Base-by-base conservation (phyloP, 345 rosid genomes). In the Acer yangbiense region DNA sequence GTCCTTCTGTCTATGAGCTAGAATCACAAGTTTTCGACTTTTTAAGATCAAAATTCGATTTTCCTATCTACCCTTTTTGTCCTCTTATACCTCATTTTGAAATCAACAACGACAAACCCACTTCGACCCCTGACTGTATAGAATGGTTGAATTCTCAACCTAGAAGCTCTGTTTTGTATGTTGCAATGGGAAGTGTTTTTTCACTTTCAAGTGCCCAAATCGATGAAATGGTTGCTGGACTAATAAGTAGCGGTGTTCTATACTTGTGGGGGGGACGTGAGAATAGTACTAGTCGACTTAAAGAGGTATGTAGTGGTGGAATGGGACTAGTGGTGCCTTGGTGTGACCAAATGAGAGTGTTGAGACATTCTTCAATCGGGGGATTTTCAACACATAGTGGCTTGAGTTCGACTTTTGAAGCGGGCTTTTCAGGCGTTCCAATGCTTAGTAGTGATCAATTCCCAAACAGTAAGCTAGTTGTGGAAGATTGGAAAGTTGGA, bases 241-340 rank as follows among this genome's bases (percentile, higher is more conserved):
- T 87, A 3, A 32, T 13, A 35, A 77, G 71, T 23, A 89, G 88
- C 0, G 72, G 82, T 44, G 87, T 82, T 2, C 69, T 35, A 20
- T 88, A 54, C 69, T 43, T 88, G 48, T 88, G 86, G 91, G 89
- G 86, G 65, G 83, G 85, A 7, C 89, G 87, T 20, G 87, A 78
- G 0, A 84, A 83, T 0, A n/a, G n/a, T n/a, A 65, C 52, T 71
- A 41, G 17, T 0, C 11, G 35, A 54, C 1, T 68, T 0, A 76
- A 62, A 54, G 44, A 75, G 11, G 76, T 29, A 18, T 46, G 78
- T 21, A 0, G 35, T 16, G 27, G 78, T 29, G 81, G 20, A 11
- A 13, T 1, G 35, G 80, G 83, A 41, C 17, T 80, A 48, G 72
- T 80, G 27, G 25, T 80, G 21, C 76, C 83, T 2, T 80, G 83